Base-by-base conservation (phyloP, 495 filamentous ascomycete species). In the Penicillium atrosanguineum region DNA sequence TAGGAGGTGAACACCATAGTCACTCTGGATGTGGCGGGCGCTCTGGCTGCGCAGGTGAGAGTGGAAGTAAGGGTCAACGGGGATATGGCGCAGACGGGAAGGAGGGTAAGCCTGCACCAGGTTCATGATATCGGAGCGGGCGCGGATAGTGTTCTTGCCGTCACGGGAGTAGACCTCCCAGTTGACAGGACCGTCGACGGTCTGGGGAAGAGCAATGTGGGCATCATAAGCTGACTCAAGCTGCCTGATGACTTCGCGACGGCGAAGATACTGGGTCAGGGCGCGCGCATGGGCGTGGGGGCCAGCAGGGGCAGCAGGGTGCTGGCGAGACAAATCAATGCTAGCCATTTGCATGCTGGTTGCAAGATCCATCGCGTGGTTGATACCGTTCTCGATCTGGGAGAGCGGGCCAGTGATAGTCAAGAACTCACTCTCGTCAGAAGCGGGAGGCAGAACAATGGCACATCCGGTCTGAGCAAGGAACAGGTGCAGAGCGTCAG, bases 151-250 rank as follows among this genome's bases (percentile, higher is more conserved):
- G 63, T 89, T 94, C 78, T 90, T 94, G 53, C 84, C 85, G 59
- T 95, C 87, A 38, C 87, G 80, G 4, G 89, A 86, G 69, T 88
- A 96, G 14, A 97, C 78, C 65, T 94, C 85, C 90, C 90, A 95
- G 0, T 83, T 83, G 34, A 82, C 74, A 12, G 81, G 80, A n/a
- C 77, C 81, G 52, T 88, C 81, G 16, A 79, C 72, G 16, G 75
- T 74, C 28, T 78, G 81, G 16, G 91, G 88, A 0, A 90, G 81
- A 40, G 87, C 86, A 61, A 98, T 91, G 59, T 89, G 86, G 19
- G 91, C 84, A 55, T 90, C 81, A 61, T 93, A 87, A 19, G 81
- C 68, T 41, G 76, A 80, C 71, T 96, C 91, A 9, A 99, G 74
- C 29, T 86, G 80, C 61, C 88, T 82, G 58, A 97, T 84, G 53